Evolutionary conservation across 495 filamentous ascomycete species (phyloP), one percentile per base, ranked within the genome.

Genomic region (Melanomma pulvis-pyrius): DNA sequence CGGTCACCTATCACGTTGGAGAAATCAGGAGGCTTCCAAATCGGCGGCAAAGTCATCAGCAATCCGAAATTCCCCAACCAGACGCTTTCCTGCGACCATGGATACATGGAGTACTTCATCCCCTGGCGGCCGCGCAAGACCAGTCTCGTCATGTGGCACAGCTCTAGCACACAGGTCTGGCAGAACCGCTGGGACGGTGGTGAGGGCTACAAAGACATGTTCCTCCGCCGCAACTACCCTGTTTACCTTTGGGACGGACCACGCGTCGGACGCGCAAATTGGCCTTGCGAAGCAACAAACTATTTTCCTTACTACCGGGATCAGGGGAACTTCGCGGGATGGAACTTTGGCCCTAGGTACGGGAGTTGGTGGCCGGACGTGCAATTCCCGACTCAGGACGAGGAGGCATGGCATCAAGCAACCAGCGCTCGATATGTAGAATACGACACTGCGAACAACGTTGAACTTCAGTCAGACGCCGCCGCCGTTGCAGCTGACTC

Each of bases 31-130:
- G 65, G 65, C 26, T 62, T 67, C 51, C 34, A 67, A 48, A 67
- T 67, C 58, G 65, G 65, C 39, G 65, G 65, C 22, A 61, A 62
- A 29, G 61, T 24, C n/a, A 51, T 67, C 26, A 34, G 19, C 32
- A 24, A 39, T n/a, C 47, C 58, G 15, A 29, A 17, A 36, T 36
- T 26, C 15, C 49, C 57, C 15, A 76, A 72, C 50, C 54, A 65
- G 53, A 81, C 79, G 0, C 74, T 81, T 12, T 76, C 76, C 1
- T 82, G 80, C 66, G 80, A 82, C 30, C 79, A 82, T 65, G 81
- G 81, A 19, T 82, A 82, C 65, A 70, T 82, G 55, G 80, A 82
- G 67, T 82, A 82, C 68, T 82, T 82, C 68, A 74, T 77, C 39
- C 80, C 80, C 0, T 80, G 74, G 78, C 72, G 50, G 17, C 78